Evolutionary conservation across 495 filamentous ascomycete genomes (phyloP), one percentile per base, ranked within the genome.

Genomic region (Xylaria intraflava): DNA sequence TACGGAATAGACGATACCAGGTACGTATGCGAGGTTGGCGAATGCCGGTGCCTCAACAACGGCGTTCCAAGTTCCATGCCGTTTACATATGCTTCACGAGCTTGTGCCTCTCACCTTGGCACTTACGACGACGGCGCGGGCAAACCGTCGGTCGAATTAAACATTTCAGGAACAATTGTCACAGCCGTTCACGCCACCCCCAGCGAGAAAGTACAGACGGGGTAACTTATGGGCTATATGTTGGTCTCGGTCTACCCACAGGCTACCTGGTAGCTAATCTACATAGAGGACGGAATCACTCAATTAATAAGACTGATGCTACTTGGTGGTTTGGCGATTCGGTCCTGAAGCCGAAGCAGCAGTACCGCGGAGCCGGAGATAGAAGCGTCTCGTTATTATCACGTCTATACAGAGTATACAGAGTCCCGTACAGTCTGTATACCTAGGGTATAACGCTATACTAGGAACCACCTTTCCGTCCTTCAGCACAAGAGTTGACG

Each of bases 141-240:
- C 61, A 62, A 64, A 60, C 55, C 56, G 60, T 66, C 64, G 64
- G 64, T 60, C 46, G 48, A 62, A 59, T 66, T 58, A 46, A 60
- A 46, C 24, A 55, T 55, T 45, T 62, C 60, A 59, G 49, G 59
- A 58, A 57, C 40, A 50, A 43, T 36, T 42, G 36, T 48, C 12
- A 26, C 52, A 58, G 49, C 41, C 56, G 56, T 57, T 46, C 49
- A 66, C 62, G 64, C 61, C 58, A 62, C 58, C 54, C 23, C 31
- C 53, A 56, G 55, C 52, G 39, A 50, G 42, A 47, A 41, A 47
- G 55, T 55, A 50, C 51, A 48, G 46, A 57, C 56, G 43, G 4
- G 14, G 31, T 12, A 33, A n/a, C n/a, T n/a, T n/a, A n/a, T n/a
- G n/a, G n/a, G n/a, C n/a, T n/a, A n/a, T n/a, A n/a, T n/a, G n/a